phyloP scores from a whole-genome alignment of 2,329 filamentous ascomycete genomes.

The Claviceps sp. region DNA sequence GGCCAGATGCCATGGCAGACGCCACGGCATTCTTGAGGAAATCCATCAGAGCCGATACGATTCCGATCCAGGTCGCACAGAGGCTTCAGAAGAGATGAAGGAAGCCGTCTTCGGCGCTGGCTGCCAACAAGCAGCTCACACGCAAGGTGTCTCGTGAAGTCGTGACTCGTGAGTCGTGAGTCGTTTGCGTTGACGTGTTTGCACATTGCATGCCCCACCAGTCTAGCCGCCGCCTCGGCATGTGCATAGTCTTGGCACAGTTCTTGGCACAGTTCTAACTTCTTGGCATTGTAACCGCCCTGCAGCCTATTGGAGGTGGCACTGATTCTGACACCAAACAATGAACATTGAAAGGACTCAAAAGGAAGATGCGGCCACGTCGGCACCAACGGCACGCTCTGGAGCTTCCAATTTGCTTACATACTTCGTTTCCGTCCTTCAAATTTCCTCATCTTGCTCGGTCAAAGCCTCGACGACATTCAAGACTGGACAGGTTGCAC shows the following conservation, averaged over 20 bases:
- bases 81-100: background rate
- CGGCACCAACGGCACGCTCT: background rate
- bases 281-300: no score
- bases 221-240: no score
- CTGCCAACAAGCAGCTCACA: background rate
- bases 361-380: no score
- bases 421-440: background rate
- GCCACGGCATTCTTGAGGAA: slow-evolving; percentile 96
- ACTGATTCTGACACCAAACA: no score
- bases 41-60: slow-evolving; percentile 50
- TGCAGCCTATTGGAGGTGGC: no score
- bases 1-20: slow-evolving; percentile 89
- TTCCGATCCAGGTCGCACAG: background rate
- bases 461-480: background rate
- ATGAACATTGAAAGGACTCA: no score
- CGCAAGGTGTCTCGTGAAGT: no score
- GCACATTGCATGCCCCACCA: no score
- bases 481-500: background rate
- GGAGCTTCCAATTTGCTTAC: background rate
- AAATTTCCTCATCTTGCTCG: background rate
- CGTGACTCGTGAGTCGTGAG: no score
- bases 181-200: no score
- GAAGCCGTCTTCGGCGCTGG: background rate
- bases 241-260: no score
- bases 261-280: no score